These are phyloP conservation scores for Kodamaea arcana DNA, from an alignment of 1,139 yeast genomes.

Conservation along the genomic window DNA sequence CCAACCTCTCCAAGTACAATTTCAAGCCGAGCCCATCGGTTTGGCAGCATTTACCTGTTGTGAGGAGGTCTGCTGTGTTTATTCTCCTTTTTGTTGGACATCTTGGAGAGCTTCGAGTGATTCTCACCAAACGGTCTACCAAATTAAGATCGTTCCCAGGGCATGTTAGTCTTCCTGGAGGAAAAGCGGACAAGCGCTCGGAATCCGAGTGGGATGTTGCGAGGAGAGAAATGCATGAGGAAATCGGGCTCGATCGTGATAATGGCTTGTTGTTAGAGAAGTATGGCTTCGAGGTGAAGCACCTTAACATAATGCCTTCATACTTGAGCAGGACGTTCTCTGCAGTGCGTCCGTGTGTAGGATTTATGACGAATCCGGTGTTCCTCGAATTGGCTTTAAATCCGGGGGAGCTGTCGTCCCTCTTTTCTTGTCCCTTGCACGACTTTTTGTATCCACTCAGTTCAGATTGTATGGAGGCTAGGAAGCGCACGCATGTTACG, in stretches of 20 bases:
- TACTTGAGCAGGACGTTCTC: constrained; percentile 75
- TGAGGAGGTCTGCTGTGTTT: constrained; percentile 75
- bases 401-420: constrained; percentile 68
- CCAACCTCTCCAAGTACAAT: constrained; percentile 20
- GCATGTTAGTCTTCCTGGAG: constrained; percentile 88
- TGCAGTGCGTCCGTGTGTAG: constrained; percentile 80
- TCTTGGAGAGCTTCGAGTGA: constrained; percentile 69
- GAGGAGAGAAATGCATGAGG: constrained; percentile 81
- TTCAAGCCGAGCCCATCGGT: constrained; percentile 31
- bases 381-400: constrained; percentile 44
- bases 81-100: constrained; percentile 66
- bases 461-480: constrained; percentile 35
- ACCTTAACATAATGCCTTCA: constrained; percentile 61
- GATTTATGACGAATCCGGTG: constrained; percentile 44
- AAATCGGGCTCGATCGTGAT: constrained; percentile 65
- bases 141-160: constrained; percentile 73
- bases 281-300: constrained; percentile 54
- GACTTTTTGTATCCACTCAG: constrained; percentile 52
- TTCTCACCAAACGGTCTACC: constrained; percentile 73
- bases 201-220: constrained; percentile 74
- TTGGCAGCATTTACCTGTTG: constrained; percentile 56
- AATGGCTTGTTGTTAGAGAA: constrained; percentile 40
- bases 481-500: constrained; percentile 37
- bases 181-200: constrained; percentile 63
- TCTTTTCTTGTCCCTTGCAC: constrained; percentile 63